Evolutionary conservation across 257 asterid species (phyloP).

Genomic region (Nicotiana knightiana): DNA sequence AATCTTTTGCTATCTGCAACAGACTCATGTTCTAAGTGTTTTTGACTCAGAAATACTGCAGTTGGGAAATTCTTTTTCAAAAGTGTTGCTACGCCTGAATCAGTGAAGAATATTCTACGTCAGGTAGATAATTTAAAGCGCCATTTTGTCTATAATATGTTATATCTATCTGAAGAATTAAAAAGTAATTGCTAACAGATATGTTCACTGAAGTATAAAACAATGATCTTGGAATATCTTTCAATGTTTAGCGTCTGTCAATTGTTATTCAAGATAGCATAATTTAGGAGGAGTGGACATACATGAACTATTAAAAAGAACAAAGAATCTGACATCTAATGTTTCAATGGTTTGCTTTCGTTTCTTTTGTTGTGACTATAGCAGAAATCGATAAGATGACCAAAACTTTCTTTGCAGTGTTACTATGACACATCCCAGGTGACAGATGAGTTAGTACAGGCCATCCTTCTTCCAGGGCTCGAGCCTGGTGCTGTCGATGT

Average conservation of each 20-base stretch:
- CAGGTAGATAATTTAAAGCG: slow-evolving; percentile 46
- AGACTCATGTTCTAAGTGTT: background rate
- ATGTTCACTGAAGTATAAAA: no score
- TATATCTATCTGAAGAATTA: background rate
- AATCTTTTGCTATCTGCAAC: background rate
- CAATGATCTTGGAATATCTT: background rate
- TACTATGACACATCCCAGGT: slow-evolving; percentile 87
- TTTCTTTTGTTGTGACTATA: no score
- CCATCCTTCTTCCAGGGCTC: slow-evolving; percentile 85
- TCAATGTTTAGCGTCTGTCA: background rate
- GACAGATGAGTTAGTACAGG: slow-evolving; percentile 81
- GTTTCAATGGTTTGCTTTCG: no score
- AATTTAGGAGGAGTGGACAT: background rate
- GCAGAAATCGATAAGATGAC: no score
- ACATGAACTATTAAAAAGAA: background rate
- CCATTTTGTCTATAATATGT: no score
- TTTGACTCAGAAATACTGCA: slow-evolving; percentile 51
- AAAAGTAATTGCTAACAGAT: background rate
- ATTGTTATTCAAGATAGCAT: background rate
- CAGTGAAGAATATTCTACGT: slow-evolving; percentile 81
- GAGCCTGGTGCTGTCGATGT: slow-evolving; percentile 91
- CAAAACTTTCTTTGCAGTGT: slow-evolving; percentile 42
- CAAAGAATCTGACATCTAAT: background rate
- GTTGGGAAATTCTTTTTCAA: slow-evolving; percentile 69
- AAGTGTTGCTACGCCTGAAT: slow-evolving; percentile 67